A percentile compares a stretch with the other conserved stretches of the same genome.
Evolutionary conservation across 2,329 filamentous ascomycete genomes (phyloP).

Genomic region (Xylaria sp.): DNA sequence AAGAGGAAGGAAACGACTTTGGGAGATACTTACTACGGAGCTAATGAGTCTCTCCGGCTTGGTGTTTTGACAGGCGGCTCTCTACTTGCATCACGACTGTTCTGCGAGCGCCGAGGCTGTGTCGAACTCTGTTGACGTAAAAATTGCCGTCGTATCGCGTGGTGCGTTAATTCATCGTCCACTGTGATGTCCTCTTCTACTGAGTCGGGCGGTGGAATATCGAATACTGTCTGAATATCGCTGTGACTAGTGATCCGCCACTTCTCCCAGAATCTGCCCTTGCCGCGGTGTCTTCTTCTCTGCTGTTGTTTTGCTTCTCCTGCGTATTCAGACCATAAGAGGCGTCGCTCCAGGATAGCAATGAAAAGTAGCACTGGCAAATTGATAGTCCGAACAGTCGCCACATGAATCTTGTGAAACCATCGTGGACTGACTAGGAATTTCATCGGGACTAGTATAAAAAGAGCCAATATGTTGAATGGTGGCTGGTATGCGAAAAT

Average conservation of each 20-base stretch:
- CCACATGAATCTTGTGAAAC: conserved; percentile 92
- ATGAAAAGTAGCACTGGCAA: conserved; percentile 79
- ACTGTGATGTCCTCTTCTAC: conserved; percentile 67
- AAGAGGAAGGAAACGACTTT: background rate
- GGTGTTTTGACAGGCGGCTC: conserved; percentile 47
- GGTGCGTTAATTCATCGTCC: conserved; percentile 68
- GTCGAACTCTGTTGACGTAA: conserved; percentile 58
- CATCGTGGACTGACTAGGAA: conserved; percentile 81
- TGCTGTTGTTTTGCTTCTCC: conserved; percentile 40
- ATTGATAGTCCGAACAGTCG: conserved; percentile 78
- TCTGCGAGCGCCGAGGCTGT: conserved; percentile 26
- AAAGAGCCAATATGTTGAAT: conserved; percentile 82
- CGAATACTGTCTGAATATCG: conserved; percentile 78
- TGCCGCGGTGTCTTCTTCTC: conserved; percentile 44
- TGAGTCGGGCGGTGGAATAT: conserved; percentile 73
- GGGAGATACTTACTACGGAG: conserved; percentile 52
- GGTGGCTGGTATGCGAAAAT: conserved; percentile 86
- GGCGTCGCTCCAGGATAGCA: conserved; percentile 74
- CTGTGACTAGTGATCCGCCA: conserved; percentile 76
- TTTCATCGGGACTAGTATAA: conserved; percentile 80
- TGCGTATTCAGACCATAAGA: conserved; percentile 66
- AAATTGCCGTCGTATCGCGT: conserved; percentile 69
- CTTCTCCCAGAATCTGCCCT: conserved; percentile 71
- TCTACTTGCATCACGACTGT: conserved; percentile 27
- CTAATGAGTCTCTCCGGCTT: conserved; percentile 66